phyloP scores from a whole-genome alignment of 2,329 filamentous ascomycete genomes.

The Cercospora zeina region DNA sequence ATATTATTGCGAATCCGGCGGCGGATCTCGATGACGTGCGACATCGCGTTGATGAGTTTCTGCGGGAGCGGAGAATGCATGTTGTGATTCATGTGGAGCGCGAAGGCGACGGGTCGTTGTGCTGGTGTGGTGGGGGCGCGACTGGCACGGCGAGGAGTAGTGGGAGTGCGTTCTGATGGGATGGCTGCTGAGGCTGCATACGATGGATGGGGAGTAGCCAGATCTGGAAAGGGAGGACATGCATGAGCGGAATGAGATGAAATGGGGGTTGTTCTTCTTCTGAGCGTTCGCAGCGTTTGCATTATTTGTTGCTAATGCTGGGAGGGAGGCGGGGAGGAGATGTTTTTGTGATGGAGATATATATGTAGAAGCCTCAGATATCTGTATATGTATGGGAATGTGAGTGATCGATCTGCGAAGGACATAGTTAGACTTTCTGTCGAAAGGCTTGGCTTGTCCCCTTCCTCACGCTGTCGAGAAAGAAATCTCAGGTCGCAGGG shows the following conservation, averaged over 20 bases:
- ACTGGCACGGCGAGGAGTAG: slow-evolving; percentile 4
- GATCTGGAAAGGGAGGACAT: not conserved
- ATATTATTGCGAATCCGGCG: slow-evolving; percentile 72
- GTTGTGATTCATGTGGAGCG: slow-evolving; percentile 84
- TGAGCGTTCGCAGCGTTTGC: not conserved
- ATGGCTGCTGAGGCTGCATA: not conserved
- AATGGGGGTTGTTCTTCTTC: not conserved
- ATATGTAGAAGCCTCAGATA: not conserved
- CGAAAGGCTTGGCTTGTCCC: not conserved
- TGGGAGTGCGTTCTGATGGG: slow-evolving; percentile 5
- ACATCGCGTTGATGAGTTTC: slow-evolving; percentile 70
- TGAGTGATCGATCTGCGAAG: not conserved
- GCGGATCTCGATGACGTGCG: slow-evolving; percentile 81
- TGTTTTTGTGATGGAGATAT: not conserved
- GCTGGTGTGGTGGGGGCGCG: slow-evolving; percentile 58
- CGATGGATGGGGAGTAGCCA: not conserved
- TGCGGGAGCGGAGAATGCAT: slow-evolving; percentile 71
- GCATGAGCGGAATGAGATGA: not conserved
- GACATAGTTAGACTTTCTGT: not conserved
- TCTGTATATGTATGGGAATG: not conserved
- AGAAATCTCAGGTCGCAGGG: not conserved
- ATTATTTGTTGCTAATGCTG: not conserved
- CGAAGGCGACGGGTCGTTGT: slow-evolving; percentile 67
- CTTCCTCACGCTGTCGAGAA: not conserved
- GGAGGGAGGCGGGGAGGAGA: not conserved